A percentile compares a stretch with the other conserved stretches of the same genome.
phyloP scores from a whole-genome alignment of 495 filamentous ascomycete genomes.

The Delitschia confertaspora region DNA sequence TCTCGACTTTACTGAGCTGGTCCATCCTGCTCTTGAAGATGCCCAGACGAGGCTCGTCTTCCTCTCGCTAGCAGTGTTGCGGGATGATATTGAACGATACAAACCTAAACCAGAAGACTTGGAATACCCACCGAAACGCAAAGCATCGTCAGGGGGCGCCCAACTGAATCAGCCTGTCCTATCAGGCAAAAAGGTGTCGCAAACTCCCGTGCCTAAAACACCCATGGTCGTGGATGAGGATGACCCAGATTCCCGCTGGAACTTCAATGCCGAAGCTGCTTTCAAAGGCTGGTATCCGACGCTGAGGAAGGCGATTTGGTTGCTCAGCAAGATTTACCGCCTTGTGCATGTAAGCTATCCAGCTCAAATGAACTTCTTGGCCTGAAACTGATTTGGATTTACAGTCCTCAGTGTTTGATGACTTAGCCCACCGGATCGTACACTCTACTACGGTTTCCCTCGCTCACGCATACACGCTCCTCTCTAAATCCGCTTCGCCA shows the following conservation, averaged over 20 bases:
- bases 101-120: slow-evolving; percentile 60
- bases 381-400: too few relatives aligned
- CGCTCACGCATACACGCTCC: slow-evolving; percentile 41
- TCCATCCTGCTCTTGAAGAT: slow-evolving; percentile 62
- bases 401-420: slow-evolving; percentile 64
- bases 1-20: slow-evolving; percentile 58
- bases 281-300: slow-evolving; percentile 59
- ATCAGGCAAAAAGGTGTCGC: slow-evolving; percentile 35
- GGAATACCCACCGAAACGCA: slow-evolving; percentile 52
- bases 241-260: slow-evolving; percentile 28
- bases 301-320: slow-evolving; percentile 67
- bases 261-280: slow-evolving; percentile 32
- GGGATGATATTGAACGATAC: slow-evolving; percentile 62
- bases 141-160: slow-evolving; percentile 39
- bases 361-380: slow-evolving; percentile 2
- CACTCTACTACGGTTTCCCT: slow-evolving; percentile 65
- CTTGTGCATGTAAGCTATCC: slow-evolving; percentile 59
- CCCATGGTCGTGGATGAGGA: slow-evolving; percentile 46
- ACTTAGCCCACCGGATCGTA: slow-evolving; percentile 68
- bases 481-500: slow-evolving; percentile 39
- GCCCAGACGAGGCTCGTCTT: slow-evolving; percentile 68
- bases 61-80: slow-evolving; percentile 56
- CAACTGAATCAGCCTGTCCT: slow-evolving; percentile 37
- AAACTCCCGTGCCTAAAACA: slow-evolving; percentile 44
- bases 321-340: slow-evolving; percentile 76